Evolutionary conservation across 306 rosid genomes (phyloP), one percentile per base, ranked within the genome.

Genomic region (Cucumis melo): DNA sequence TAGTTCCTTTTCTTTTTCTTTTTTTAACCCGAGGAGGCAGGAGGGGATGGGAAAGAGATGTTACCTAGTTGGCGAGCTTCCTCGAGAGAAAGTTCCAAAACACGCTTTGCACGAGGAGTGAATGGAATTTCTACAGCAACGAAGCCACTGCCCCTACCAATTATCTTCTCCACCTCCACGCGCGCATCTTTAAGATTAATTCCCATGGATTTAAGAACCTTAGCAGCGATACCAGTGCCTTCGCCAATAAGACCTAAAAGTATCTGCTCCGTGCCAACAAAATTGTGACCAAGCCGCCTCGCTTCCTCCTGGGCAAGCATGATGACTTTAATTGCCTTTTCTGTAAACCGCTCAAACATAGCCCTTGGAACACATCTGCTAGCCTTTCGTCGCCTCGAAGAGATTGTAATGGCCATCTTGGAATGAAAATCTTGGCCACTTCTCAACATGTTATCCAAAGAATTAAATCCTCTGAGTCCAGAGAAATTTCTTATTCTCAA

Each of bases 261-360:
- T 77, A 94, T 94, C 86, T 92, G 98, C 91, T 94, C 99, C 0
- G 99, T 94, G 68, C 99, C 99, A 74, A 94, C 99, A 78, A 94
- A 94, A 83, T 94, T 94, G 85, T 94, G 98, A 80, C 99, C 99
- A 80, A 94, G 93, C 8, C 99, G 88, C 78, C 97, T 91, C 59
- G 99, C 97, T 88, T 94, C 99, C 87, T 94, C 99, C 80, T 94
- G 97, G 29, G 99, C 99, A 16, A 94, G 92, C 99, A 94, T 92
- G 59, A 94, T 94, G 24, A 92, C 99, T 84, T 94, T 92, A 76
- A 94, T 94, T 53, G 99, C 97, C 77, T 94, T 94, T 84, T 92
- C 99, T 0, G 99, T 94, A 84, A 92, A 94, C 51, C 99, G 95
- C 89, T 94, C 99, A 73, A 94, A 94, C 99, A 94, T 94, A 72